phyloP scores from a whole-genome alignment of 2,329 filamentous ascomycete genomes.

The Aspergillus thermomutatus region DNA sequence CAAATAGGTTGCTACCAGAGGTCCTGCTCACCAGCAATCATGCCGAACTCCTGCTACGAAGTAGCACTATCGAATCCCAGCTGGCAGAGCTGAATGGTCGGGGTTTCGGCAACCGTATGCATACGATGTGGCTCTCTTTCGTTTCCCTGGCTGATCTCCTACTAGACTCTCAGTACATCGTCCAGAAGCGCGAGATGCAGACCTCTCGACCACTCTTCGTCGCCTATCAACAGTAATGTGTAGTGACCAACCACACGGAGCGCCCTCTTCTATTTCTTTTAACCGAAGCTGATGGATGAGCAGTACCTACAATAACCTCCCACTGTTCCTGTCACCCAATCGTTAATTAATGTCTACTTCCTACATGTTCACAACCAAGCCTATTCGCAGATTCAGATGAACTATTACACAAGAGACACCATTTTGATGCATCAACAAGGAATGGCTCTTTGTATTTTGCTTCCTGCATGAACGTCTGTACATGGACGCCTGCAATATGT shows the following conservation, averaged over 20 bases:
- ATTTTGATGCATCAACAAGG: too few species aligned
- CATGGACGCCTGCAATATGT: too few species aligned
- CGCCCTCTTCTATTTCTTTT: background rate
- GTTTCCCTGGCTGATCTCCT: background rate
- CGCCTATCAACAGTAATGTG: background rate
- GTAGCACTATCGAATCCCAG: constrained; percentile 21
- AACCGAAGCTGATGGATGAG: background rate
- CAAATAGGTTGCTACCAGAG: background rate
- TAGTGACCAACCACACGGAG: background rate
- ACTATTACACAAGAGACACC: too few species aligned
- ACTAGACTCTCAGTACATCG: background rate
- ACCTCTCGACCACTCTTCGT: background rate
- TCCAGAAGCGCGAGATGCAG: background rate
- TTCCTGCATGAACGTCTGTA: too few species aligned
- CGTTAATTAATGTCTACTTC: constrained; percentile 31
- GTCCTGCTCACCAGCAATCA: background rate
- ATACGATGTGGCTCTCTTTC: background rate
- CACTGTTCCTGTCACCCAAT: constrained; percentile 13
- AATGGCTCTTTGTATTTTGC: too few species aligned
- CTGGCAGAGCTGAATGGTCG: constrained; percentile 19
- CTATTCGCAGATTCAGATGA: constrained; percentile 19
- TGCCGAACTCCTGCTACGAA: constrained; percentile 17
- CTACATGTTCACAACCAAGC: constrained; percentile 36
- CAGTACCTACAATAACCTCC: constrained; percentile 3
- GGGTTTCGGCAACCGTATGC: background rate